phyloP scores from a whole-genome alignment of 179 eudicot genomes.

The Beta macrorhiza region DNA sequence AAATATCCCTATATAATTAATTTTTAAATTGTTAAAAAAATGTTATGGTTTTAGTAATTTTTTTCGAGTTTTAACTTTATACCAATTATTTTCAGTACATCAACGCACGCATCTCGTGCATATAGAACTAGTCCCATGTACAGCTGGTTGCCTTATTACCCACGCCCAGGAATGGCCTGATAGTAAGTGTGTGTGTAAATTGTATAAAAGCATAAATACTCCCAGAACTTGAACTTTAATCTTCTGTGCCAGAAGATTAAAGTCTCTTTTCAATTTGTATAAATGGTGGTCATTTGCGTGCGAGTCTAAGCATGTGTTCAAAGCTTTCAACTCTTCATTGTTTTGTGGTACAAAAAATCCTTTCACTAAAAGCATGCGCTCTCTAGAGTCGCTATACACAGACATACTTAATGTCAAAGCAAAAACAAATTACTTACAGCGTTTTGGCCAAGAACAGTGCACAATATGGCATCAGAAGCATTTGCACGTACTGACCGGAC shows the following conservation, averaged over 20 bases:
- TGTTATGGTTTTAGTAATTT: no score
- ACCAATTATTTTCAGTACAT: no score
- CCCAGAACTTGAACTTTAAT: no score
- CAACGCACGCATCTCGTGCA: no score
- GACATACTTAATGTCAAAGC: background rate
- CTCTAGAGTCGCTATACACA: background rate
- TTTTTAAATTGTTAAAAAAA: no score
- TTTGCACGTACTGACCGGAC: conserved; percentile 50
- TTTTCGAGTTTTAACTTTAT: no score
- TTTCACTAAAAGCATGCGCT: background rate
- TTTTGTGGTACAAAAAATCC: background rate
- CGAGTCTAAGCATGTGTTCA: background rate
- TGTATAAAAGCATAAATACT: no score
- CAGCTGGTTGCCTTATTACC: no score
- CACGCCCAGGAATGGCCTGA: no score
- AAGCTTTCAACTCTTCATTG: background rate
- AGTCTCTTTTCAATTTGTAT: background rate
- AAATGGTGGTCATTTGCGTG: background rate
- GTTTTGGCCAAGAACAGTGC: conserved; percentile 55
- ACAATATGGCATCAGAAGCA: conserved; percentile 49
- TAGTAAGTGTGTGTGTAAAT: no score
- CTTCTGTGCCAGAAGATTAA: background rate
- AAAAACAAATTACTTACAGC: conserved; percentile 32
- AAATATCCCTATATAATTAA: no score
- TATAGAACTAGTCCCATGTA: no score